A percentile compares a stretch with the other conserved stretches of the same genome.
Conservation (phyloP, 495 filamentous ascomycete genomes). For the Hypoxylon subgilvum region DNA sequence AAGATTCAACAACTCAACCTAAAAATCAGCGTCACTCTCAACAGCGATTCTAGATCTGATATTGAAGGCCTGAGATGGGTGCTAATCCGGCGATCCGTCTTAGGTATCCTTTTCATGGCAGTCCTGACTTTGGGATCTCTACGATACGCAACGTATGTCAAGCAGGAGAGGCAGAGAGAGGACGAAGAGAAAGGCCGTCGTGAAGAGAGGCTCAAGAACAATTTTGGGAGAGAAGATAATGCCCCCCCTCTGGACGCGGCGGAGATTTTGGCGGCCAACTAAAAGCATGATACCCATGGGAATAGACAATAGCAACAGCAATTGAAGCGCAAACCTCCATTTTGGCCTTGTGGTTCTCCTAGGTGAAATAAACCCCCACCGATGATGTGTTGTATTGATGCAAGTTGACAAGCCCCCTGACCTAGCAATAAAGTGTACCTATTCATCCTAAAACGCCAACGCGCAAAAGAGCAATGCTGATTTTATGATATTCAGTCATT, state of each 20-base stretch:
- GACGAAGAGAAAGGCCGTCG: constrained; percentile 41
- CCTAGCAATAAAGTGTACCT: background rate
- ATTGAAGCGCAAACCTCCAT: constrained; percentile 13
- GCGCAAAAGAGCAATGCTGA: constrained; percentile 2
- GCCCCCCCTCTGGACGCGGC: constrained; percentile 49
- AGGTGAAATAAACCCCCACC: too few relatives aligned
- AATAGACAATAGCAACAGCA: constrained; percentile 27
- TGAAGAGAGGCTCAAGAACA: constrained; percentile 42
- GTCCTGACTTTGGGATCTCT: constrained; percentile 55
- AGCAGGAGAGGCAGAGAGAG: constrained; percentile 50
- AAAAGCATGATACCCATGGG: constrained; percentile 41
- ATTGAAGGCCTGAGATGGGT: constrained; percentile 92
- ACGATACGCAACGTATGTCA: constrained; percentile 55
- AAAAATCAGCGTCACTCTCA: constrained; percentile 85
- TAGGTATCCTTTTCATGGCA: constrained; percentile 73
- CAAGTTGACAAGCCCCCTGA: background rate
- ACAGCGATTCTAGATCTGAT: constrained; percentile 85
- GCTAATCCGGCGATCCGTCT: constrained; percentile 80
- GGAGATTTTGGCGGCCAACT: constrained; percentile 55
- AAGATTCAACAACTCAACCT: constrained; percentile 91
- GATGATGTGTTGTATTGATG: too few relatives aligned
- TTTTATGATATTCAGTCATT: background rate
- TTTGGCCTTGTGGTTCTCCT: too few relatives aligned
- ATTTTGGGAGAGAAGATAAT: constrained; percentile 47
- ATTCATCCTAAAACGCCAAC: constrained; percentile 23